Base-by-base conservation (phyloP, 139 green algal species). In the Haematococcus lacustris region DNA sequence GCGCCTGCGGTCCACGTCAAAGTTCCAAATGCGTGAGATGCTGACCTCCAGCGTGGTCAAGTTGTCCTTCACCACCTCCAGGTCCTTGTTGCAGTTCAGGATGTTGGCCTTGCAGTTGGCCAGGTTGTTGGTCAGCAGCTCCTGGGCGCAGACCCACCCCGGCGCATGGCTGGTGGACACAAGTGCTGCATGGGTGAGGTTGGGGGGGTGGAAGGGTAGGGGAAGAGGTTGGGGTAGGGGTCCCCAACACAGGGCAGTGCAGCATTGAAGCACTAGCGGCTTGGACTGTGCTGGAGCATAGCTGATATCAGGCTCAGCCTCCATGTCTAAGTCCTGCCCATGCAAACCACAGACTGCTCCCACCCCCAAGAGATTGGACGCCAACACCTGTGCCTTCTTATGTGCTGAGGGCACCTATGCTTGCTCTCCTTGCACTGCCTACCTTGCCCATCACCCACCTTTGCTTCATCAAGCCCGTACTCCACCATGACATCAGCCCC, bases 401-500 rank as follows among this genome's bases (percentile, higher is more conserved):
- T 21, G 13, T 57, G 47, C 13, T 57, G 21, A 57, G 13, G 47
- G 13, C 13, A 28, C 13, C 47, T 21, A 57, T 57, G 47, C 47
- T 21, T 21, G 13, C 21, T 13, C 47, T 57, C 13, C 21, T 21
- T 57, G 47, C 47, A 57, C 47, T 21, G 13, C 13, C 13, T 28
- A 13, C 47, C 47, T 57, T 57, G 13, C 47, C 13, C 47, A 57
- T 28, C 47, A 57, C 37, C 23, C 41, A 60, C 30, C 66, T 77
- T 80, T 1, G 85, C 89, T 61, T 94, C 89, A 33, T 85, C 71
- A 0, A 92, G 73, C 0, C 74, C 30, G 63, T 94, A 94, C 77
- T 93, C 89, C 37, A 94, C 76, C 89, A 93, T 93, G 34, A 94
- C 85, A 38, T 79, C 81, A 30, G 89, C 89, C 1, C 89, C 89